Conservation (phyloP, 441 rosid genomes). For the Francoa sonchifolia region DNA sequence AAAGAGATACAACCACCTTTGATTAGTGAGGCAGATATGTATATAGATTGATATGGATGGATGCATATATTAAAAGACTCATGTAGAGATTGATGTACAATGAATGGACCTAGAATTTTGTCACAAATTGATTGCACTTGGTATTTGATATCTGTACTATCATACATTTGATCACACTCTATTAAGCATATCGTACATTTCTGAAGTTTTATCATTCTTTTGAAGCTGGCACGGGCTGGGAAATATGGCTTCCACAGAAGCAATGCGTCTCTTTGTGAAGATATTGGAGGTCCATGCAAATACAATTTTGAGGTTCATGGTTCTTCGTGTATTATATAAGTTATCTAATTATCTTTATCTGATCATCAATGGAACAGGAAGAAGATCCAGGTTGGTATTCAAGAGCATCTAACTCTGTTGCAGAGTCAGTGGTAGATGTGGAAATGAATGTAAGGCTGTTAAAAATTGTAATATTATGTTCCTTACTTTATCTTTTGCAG, state of each 20-base stretch:
- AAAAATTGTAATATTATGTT: background rate
- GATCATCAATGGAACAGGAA: constrained; percentile 36
- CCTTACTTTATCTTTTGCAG: too few species aligned
- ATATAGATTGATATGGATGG: too few species aligned
- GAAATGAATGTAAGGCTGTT: constrained; percentile 57
- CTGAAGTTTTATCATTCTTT: constrained; percentile 11
- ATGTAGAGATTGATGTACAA: too few species aligned
- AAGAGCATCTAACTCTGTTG: constrained; percentile 58
- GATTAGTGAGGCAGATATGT: too few species aligned
- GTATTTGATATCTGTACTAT: background rate
- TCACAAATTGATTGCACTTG: background rate
- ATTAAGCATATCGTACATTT: constrained; percentile 2
- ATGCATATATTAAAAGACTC: too few species aligned
- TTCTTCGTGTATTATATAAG: constrained; percentile 1
- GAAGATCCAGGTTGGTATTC: constrained; percentile 99
- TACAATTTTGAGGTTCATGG: constrained; percentile 6
- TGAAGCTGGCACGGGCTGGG: constrained; percentile 96
- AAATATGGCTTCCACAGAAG: constrained; percentile 81
- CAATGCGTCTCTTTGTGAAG: constrained; percentile 99
- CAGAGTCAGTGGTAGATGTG: constrained; percentile 57
- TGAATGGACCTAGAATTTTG: background rate
- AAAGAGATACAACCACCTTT: too few species aligned
- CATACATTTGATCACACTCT: background rate
- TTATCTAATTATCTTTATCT: constrained; percentile 9
- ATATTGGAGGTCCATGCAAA: constrained; percentile 64